phyloP scores from a whole-genome alignment of 2,329 filamentous ascomycete species.

The Sphaerostilbella broomeana region DNA sequence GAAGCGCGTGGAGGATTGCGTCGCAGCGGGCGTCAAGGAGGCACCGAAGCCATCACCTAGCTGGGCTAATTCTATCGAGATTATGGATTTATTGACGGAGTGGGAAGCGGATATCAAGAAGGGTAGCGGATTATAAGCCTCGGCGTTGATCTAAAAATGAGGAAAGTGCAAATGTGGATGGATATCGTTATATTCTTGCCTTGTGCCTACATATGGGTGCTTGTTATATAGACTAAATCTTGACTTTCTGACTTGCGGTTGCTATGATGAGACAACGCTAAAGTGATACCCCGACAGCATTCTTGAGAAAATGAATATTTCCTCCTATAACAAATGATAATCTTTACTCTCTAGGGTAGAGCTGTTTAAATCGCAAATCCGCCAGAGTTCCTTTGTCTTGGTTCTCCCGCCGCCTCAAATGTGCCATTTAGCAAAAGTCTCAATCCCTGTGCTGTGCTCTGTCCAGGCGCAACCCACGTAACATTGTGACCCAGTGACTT shows the following conservation, averaged over 20 bases:
- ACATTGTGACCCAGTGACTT: constrained; percentile 64
- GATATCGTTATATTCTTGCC: too few species aligned
- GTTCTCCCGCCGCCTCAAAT: constrained; percentile 78
- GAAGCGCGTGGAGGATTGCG: constrained; percentile 19
- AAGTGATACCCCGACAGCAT: too few species aligned
- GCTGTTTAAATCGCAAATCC: constrained; percentile 51
- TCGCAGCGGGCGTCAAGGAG: constrained; percentile 17
- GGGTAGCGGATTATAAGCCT: background rate
- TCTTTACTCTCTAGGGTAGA: too few species aligned
- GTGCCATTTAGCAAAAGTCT: constrained; percentile 53
- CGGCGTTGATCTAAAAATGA: too few species aligned
- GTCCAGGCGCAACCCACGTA: constrained; percentile 58
- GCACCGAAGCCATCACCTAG: constrained; percentile 19
- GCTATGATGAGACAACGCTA: too few species aligned
- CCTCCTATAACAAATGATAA: too few species aligned
- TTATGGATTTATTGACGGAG: constrained; percentile 22
- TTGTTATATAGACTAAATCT: too few species aligned
- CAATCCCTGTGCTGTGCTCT: constrained; percentile 68
- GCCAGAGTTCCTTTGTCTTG: constrained; percentile 68
- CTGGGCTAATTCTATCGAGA: constrained; percentile 21
- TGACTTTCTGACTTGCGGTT: too few species aligned
- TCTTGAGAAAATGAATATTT: too few species aligned
- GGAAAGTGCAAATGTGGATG: too few species aligned
- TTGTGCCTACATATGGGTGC: too few species aligned
- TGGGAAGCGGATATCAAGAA: constrained; percentile 19